phyloP scores from a whole-genome alignment of 805 yeast species.

The Hanseniaspora nectarophila region DNA sequence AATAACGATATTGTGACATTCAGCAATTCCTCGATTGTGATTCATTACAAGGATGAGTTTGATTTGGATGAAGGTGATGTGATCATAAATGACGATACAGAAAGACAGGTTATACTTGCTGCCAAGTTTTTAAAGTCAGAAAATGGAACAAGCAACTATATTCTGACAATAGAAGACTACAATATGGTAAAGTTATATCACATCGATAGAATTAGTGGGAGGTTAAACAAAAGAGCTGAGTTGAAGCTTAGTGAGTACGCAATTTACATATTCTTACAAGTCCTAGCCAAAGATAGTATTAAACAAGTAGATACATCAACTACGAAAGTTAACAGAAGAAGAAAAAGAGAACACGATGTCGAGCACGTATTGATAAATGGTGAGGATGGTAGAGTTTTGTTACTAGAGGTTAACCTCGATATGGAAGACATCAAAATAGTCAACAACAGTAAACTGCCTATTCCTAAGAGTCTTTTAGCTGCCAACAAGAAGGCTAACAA shows the following conservation, averaged over 20 bases:
- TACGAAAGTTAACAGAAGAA: neutral
- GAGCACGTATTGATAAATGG: slow-evolving; percentile 7
- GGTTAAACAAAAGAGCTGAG: neutral
- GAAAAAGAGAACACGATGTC: neutral
- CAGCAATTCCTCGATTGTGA: neutral
- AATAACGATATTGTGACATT: neutral
- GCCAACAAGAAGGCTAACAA: neutral
- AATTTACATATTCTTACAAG: neutral
- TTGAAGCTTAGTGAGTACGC: slow-evolving; percentile 4
- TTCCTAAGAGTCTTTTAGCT: slow-evolving; percentile 3
- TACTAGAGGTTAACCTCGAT: neutral
- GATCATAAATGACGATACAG: neutral
- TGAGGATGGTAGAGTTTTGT: slow-evolving; percentile 8
- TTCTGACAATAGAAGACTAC: slow-evolving; percentile 4
- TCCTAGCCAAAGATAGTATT: neutral
- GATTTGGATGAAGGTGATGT: neutral
- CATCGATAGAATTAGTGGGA: slow-evolving; percentile 3
- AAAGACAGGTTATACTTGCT: neutral
- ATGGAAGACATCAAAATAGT: neutral
- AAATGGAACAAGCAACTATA: neutral
- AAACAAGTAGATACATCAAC: neutral
- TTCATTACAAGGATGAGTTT: neutral
- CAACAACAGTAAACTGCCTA: slow-evolving; percentile 9
- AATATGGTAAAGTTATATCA: slow-evolving; percentile 2
- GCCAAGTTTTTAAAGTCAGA: slow-evolving; percentile 1